Conservation (phyloP, 441 rosid species). For the Populus hybrid region DNA sequence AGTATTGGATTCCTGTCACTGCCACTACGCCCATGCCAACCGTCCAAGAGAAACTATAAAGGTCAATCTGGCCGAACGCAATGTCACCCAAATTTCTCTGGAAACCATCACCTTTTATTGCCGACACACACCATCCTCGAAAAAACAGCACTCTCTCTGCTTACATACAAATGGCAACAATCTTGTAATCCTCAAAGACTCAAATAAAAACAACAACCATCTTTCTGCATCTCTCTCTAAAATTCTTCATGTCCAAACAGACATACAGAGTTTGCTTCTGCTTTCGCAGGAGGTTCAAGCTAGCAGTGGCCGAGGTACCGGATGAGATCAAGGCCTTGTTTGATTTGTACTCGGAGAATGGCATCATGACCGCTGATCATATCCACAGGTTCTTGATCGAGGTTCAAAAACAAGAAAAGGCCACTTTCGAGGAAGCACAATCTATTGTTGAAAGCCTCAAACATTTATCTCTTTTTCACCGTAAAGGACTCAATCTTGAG, state of each 20-base stretch:
- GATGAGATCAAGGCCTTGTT: conserved; percentile 62
- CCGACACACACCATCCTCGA: neutral
- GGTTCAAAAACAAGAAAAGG: conserved; percentile 56
- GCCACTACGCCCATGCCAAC: neutral
- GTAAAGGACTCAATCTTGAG: conserved; percentile 57
- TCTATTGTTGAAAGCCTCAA: conserved; percentile 42
- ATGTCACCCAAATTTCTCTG: neutral
- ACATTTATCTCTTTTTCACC: conserved; percentile 42
- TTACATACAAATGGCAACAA: neutral
- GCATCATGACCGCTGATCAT: conserved; percentile 52
- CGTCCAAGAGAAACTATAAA: neutral
- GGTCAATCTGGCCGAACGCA: neutral
- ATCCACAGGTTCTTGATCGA: conserved; percentile 61
- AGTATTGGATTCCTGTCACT: neutral
- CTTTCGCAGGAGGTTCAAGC: conserved; percentile 57
- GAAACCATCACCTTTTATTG: neutral
- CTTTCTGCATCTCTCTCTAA: neutral
- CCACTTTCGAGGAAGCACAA: conserved; percentile 70
- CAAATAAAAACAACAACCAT: neutral
- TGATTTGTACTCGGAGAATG: conserved; percentile 56
- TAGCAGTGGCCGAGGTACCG: conserved; percentile 61
- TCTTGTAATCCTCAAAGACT: neutral
- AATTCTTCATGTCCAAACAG: conserved; percentile 56
- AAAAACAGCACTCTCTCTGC: neutral
- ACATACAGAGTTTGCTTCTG: conserved; percentile 78